Evolutionary conservation across 2,329 filamentous ascomycete genomes (phyloP).

Genomic region (Immersiporthe knoxdaviesiana): DNA sequence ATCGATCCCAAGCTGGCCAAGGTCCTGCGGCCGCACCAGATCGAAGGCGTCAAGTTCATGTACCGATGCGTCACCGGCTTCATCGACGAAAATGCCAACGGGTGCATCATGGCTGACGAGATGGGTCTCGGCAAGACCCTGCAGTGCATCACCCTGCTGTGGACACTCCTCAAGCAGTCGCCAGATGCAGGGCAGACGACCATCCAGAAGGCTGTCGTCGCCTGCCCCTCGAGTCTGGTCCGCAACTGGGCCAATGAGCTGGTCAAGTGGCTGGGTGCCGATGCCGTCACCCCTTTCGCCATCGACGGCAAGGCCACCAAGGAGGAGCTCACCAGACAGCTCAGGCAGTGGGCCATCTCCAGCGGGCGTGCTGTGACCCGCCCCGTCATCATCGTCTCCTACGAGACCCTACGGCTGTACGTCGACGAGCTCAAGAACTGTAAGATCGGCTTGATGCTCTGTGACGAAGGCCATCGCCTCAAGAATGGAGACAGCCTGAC

Average conservation of each 20-base stretch:
- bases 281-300: conserved; percentile 89
- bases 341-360: conserved; percentile 93
- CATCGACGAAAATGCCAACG: conserved; percentile 90
- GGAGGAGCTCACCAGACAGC: conserved; percentile 84
- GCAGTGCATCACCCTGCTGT: conserved; percentile 95
- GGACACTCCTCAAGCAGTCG: conserved; percentile 95
- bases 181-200: conserved; percentile 91
- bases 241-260: conserved; percentile 98
- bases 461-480: conserved; percentile 93
- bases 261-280: conserved; percentile 92
- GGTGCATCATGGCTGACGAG: conserved; percentile 99
- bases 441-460: conserved; percentile 88
- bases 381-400: conserved; percentile 95
- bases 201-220: conserved; percentile 96
- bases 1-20: conserved; percentile 91
- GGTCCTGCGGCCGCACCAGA: conserved; percentile 91
- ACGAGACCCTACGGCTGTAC: conserved; percentile 91
- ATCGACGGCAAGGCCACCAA: conserved; percentile 97
- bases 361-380: conserved; percentile 87
- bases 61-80: conserved; percentile 94
- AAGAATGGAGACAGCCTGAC: conserved; percentile 98
- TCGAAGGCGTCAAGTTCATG: conserved; percentile 97
- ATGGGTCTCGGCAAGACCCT: conserved; percentile 98
- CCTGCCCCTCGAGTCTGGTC: conserved; percentile 93
- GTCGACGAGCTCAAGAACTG: conserved; percentile 88